Evolutionary conservation across 2,329 filamentous ascomycete species (phyloP).

Genomic region (Nakataea oryzae): DNA sequence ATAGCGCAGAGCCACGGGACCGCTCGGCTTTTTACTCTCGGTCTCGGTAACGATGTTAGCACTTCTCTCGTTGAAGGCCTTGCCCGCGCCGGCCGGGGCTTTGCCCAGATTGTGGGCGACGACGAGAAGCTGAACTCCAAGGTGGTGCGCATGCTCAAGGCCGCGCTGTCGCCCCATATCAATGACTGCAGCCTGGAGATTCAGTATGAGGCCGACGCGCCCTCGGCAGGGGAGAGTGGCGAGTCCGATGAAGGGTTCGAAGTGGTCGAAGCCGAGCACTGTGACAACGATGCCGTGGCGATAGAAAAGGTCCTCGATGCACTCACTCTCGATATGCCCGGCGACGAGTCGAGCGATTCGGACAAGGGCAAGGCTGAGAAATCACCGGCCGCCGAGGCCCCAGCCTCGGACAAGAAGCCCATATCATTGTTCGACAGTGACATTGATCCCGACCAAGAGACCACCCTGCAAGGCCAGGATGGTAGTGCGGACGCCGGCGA

Average conservation of each 20-base stretch:
- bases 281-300: constrained; percentile 32
- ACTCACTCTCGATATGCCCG: constrained; percentile 25
- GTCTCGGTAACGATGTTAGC: constrained; percentile 39
- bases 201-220: constrained; percentile 32
- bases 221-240: background rate
- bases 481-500: constrained; percentile 10
- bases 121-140: constrained; percentile 59
- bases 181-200: constrained; percentile 54
- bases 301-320: constrained; percentile 46
- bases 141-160: constrained; percentile 65
- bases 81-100: constrained; percentile 43
- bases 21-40: constrained; percentile 43
- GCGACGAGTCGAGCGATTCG: constrained; percentile 6
- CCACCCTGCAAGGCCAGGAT: constrained; percentile 7
- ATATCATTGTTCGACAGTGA: constrained; percentile 51
- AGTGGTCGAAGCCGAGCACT: constrained; percentile 33
- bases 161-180: constrained; percentile 55
- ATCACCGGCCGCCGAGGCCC: background rate
- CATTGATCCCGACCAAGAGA: constrained; percentile 29
- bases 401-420: constrained; percentile 18
- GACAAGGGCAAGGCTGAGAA: constrained; percentile 7
- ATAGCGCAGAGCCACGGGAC: constrained; percentile 27
- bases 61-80: constrained; percentile 43
- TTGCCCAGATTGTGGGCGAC: constrained; percentile 49
- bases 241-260: background rate